Percentiles rank a stretch among this genome's conserved stretches.
Evolutionary conservation across 148 eudicot species (phyloP).

Genomic region (Vaccinium myrtillus): DNA sequence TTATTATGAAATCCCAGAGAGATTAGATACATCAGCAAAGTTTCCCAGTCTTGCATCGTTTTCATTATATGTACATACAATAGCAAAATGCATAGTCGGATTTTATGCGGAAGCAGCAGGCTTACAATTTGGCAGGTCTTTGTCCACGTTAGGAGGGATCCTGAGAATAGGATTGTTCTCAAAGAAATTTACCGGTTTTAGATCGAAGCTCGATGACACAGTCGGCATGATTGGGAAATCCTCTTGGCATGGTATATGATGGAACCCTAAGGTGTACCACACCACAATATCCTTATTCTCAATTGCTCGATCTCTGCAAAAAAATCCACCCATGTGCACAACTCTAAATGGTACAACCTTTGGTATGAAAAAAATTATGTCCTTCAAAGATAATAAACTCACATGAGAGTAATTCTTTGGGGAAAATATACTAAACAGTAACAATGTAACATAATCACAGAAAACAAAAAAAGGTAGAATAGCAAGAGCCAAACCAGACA

Average conservation of each 20-base stretch:
- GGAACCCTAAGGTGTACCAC: conserved; percentile 94
- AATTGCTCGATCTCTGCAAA: conserved; percentile 74
- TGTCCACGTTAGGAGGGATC: conserved; percentile 51
- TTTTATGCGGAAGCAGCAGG: conserved; percentile 49
- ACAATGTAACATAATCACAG: too few relatives aligned
- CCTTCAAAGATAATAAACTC: too few relatives aligned
- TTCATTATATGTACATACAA: not conserved
- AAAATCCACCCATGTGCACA: not conserved
- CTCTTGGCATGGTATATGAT: conserved; percentile 93
- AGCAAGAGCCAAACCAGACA: not conserved
- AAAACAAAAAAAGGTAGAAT: too few relatives aligned
- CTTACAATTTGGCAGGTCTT: conserved; percentile 72
- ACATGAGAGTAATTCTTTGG: too few relatives aligned
- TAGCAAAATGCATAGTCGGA: not conserved
- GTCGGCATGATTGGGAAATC: conserved; percentile 96
- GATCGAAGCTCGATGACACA: conserved; percentile 78
- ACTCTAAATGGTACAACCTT: not conserved
- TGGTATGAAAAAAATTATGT: not conserved
- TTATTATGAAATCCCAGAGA: not conserved
- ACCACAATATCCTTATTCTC: conserved; percentile 82
- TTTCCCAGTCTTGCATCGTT: not conserved
- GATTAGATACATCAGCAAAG: not conserved
- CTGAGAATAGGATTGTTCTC: conserved; percentile 82
- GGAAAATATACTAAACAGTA: too few relatives aligned
- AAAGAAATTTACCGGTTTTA: conserved; percentile 91